Evolutionary conservation across 1,284 basidiomycete genomes (phyloP), one percentile per base, ranked within the genome.

Genomic region (Cryptococcus sp.): DNA sequence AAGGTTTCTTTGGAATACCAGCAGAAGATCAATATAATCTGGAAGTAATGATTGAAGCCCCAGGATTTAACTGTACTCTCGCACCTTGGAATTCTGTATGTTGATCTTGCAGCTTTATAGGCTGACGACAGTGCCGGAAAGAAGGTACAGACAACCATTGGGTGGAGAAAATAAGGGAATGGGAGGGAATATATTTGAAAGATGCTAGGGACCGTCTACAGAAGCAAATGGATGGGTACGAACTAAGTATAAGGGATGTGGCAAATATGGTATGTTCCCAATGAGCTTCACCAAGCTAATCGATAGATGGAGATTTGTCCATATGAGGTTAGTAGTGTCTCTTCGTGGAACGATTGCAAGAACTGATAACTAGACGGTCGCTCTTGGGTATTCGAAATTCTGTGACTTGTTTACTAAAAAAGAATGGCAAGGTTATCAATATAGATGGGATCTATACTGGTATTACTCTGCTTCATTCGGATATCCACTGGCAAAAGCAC

Each of bases 161-260:
- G 10, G 19, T 14, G 13, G 48, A 46, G 5, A 71, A 69, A 53
- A 57, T 72, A 13, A 58, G 61, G 7, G 54, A 79, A 56, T 92
- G 89, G 89, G 79, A 84, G 1, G 64, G 72, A 0, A 80, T 83
- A 2, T 94, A 90, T 72, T 81, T 94, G 34, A 75, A 79, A 48
- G 77, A 82, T 44, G 87, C 91, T 0, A 76, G 75, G 31, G 74
- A 78, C 49, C 80, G 91, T n/a, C 69, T 93, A 7, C 78, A 83
- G 53, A 73, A 76, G 16, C 73, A 82, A 58, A 64, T 86, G 42
- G 60, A 79, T 2, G 91, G 89, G 0, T 85, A 85, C 53, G 77
- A 84, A 9, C 69, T 93, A 39, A 80, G 79, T 7, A 80, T 85
- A 39, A 82, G 85, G 59, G 89, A 93, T 63, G 78, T 87, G 1